Evolutionary conservation across 2,329 filamentous ascomycete species (phyloP).

Genomic region (Arachnomyces sp.): DNA sequence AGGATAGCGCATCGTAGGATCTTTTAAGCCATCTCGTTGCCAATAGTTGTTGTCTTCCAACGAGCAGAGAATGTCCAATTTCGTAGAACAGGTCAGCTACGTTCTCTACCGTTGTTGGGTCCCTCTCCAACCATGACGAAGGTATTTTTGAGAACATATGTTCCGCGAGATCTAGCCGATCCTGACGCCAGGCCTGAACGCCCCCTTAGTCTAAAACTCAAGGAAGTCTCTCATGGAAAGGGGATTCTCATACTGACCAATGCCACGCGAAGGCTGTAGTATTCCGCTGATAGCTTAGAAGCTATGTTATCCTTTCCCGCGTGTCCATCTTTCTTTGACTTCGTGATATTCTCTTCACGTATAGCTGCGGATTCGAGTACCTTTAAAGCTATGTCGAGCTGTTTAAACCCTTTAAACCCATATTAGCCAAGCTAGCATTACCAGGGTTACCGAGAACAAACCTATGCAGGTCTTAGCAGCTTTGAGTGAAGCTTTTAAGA

Average conservation of each 20-base stretch:
- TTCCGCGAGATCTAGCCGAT: slow-evolving; percentile 66
- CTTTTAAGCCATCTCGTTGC: slow-evolving; percentile 67
- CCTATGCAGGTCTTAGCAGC: slow-evolving; percentile 56
- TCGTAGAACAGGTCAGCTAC: slow-evolving; percentile 62
- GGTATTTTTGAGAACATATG: slow-evolving; percentile 60
- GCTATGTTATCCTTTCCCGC: slow-evolving; percentile 9
- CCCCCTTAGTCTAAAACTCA: no score
- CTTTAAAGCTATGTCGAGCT: slow-evolving; percentile 51
- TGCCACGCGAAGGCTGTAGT: slow-evolving; percentile 56
- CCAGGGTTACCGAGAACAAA: slow-evolving; percentile 24
- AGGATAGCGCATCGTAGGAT: slow-evolving; percentile 44
- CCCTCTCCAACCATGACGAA: slow-evolving; percentile 30
- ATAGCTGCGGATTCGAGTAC: slow-evolving; percentile 57
- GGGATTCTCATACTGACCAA: slow-evolving; percentile 45
- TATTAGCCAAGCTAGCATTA: slow-evolving; percentile 8
- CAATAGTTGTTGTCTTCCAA: slow-evolving; percentile 43
- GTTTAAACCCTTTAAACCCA: slow-evolving; percentile 36
- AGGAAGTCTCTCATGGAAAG: not conserved
- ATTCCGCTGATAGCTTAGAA: slow-evolving; percentile 44
- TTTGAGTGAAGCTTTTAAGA: slow-evolving; percentile 61
- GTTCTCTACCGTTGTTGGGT: slow-evolving; percentile 48
- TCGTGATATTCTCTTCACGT: slow-evolving; percentile 37
- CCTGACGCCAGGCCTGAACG: slow-evolving; percentile 62
- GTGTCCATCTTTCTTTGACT: slow-evolving; percentile 8
- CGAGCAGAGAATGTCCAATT: slow-evolving; percentile 56